Conservation (phyloP, 2,329 filamentous ascomycete genomes). For the Hypoxylon sp. region DNA sequence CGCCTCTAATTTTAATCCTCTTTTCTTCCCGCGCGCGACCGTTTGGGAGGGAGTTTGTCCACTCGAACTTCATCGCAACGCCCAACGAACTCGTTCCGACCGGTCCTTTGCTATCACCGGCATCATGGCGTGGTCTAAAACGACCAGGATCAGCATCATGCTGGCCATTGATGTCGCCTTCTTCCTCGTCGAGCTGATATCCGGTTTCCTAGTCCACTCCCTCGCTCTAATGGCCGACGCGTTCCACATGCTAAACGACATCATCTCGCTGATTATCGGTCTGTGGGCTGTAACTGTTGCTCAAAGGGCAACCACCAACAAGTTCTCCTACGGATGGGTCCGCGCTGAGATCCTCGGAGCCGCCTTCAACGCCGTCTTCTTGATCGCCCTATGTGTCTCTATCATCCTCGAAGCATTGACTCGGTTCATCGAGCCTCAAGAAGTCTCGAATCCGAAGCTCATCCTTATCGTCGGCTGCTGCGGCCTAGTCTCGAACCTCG, state of each 20-base stretch:
- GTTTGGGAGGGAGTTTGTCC: conserved; percentile 4
- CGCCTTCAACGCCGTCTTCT: conserved; percentile 96
- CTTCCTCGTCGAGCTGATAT: conserved; percentile 88
- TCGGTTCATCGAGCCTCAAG: conserved; percentile 90
- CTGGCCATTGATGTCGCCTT: conserved; percentile 90
- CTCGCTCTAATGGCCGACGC: conserved; percentile 95
- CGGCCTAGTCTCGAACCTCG: conserved; percentile 87
- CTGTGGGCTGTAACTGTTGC: conserved; percentile 95
- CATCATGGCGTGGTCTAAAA: conserved; percentile 89
- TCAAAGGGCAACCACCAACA: conserved; percentile 85
- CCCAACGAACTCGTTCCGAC: conserved; percentile 10
- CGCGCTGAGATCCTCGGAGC: conserved; percentile 96
- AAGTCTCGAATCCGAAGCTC: conserved; percentile 85
- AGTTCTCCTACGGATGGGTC: conserved; percentile 98
- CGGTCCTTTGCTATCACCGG: conserved; percentile 19
- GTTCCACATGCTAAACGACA: conserved; percentile 99
- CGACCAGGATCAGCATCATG: conserved; percentile 91
- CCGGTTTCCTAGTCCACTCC: conserved; percentile 89
- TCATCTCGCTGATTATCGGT: conserved; percentile 91
- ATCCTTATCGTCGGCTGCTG: conserved; percentile 90
- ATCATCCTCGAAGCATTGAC: conserved; percentile 96
- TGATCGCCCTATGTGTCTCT: conserved; percentile 94
- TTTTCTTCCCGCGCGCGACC: not conserved
- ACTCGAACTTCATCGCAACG: conserved; percentile 8
- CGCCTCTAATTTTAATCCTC: conserved; percentile 28